These are phyloP conservation scores for Sechiopsis laciniata DNA, from an alignment of 306 rosid species.

Conservation along the genomic window DNA sequence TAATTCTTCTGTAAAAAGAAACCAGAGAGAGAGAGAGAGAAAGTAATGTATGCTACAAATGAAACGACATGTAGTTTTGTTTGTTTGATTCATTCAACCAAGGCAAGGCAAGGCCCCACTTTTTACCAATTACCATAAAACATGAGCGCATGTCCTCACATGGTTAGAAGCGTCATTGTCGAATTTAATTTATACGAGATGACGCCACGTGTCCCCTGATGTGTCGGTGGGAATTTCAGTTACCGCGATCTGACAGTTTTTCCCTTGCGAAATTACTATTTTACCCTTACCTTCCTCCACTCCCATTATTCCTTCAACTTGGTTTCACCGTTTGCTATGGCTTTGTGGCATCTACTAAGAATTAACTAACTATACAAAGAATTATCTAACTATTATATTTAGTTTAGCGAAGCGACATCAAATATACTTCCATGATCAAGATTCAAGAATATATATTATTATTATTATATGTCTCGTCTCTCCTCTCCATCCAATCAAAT, in stretches of 20 bases:
- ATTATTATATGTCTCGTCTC: too few relatives aligned
- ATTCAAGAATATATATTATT: too few relatives aligned
- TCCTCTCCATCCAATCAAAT: too few relatives aligned
- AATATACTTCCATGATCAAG: too few relatives aligned
- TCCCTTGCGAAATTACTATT: not conserved
- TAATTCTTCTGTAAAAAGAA: conserved; percentile 18
- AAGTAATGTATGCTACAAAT: not conserved
- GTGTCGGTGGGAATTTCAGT: not conserved
- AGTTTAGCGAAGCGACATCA: too few relatives aligned
- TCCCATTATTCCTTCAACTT: too few relatives aligned
- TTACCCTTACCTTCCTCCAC: too few relatives aligned
- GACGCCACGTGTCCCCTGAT: conserved; percentile 4
- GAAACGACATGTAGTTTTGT: conserved; percentile 1
- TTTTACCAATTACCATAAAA: not conserved
- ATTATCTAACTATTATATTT: too few relatives aligned
- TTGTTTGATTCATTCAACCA: not conserved
- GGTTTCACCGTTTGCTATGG: too few relatives aligned
- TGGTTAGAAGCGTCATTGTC: not conserved
- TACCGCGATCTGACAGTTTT: not conserved
- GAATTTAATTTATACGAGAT: not conserved
- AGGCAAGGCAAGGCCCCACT: not conserved
- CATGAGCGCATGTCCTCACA: conserved; percentile 1
- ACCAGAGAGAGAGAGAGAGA: not conserved
- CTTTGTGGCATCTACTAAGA: too few relatives aligned
- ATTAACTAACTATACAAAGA: too few relatives aligned